Base-by-base conservation (phyloP, 1,284 basidiomycete genomes). In the Kalmanozyma brasiliensis region DNA sequence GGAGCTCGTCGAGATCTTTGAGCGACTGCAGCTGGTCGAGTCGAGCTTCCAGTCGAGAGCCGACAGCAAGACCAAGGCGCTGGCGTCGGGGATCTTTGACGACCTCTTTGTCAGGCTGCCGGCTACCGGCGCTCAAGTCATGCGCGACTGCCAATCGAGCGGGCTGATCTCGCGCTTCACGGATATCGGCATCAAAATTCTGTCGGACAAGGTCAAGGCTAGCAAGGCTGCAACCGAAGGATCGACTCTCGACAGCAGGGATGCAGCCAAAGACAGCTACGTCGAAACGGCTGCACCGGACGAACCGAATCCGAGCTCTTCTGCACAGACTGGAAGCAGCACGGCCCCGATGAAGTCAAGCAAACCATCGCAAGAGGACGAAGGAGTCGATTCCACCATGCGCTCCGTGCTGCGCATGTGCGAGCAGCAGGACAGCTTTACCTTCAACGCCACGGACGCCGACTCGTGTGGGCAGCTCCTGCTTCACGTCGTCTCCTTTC, bases 41-140 rank as follows among this genome's bases (percentile, higher is more conserved):
- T 52, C 63, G 8, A 71, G 63, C 37, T 66, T 69, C 32, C 65
- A 71, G 46, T 43, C 71, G n/a, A 63, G 69, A 20, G 60, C 60
- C 14, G 69, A 74, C 17, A 59, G 64, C 32, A 68, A 60, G 62
- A 64, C 57, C 36, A 63, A 48, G 24, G 42, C 64, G 2, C 32
- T 74, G 26, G 71, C 67, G 7, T 38, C 57, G 11, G 67, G 49
- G 8, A 55, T 66, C 51, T 74, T 64, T 41, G 52, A 62, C 44
- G 64, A 62, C 24, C 44, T 67, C 10, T 72, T 72, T 29, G 40
- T 72, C 3, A 26, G 34, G 4, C 36, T 60, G 52, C 64, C 60
- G 2, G 53, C 58, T 19, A 47, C 62, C 26, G 68, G 68, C 3
- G 51, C 53, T 13, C 63, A 71, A 46, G 40, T 71, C 20, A 49